Conservation (phyloP, 176 grass and related monocot genomes). For the Tillandsia leiboldiana region DNA sequence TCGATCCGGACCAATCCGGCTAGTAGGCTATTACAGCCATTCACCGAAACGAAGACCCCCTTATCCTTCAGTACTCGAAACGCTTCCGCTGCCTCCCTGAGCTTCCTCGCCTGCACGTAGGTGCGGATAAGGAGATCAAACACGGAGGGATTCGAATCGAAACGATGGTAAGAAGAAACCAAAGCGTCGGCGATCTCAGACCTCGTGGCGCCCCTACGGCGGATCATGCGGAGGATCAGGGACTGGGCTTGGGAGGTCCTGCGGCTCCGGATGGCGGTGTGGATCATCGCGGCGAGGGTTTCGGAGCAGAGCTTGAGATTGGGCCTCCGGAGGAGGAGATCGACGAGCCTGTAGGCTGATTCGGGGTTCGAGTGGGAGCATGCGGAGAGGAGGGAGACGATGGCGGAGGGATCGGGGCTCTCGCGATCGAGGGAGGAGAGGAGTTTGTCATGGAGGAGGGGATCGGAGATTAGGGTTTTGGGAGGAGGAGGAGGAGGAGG, state of each 20-base stretch:
- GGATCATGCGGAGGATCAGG: constrained; percentile 78
- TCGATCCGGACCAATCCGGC: constrained; percentile 57
- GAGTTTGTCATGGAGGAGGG: background rate
- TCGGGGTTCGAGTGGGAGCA: background rate
- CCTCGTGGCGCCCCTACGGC: constrained; percentile 50
- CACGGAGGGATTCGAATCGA: constrained; percentile 17
- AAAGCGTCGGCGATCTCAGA: constrained; percentile 42
- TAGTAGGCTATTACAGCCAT: constrained; percentile 66
- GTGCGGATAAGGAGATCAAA: constrained; percentile 96
- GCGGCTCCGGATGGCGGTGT: constrained; percentile 28
- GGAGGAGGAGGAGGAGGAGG: background rate
- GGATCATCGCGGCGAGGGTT: constrained; percentile 39
- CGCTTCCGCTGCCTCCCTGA: constrained; percentile 65
- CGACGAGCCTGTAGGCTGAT: constrained; percentile 4
- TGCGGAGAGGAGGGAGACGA: constrained; percentile 4
- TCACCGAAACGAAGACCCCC: constrained; percentile 37
- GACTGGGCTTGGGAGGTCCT: constrained; percentile 61
- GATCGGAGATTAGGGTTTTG: background rate
- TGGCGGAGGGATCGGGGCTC: background rate
- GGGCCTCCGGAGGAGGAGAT: background rate
- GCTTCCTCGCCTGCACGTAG: constrained; percentile 83
- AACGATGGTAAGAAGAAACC: constrained; percentile 22
- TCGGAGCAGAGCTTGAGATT: constrained; percentile 33
- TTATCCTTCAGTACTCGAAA: constrained; percentile 48
- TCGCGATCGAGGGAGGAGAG: constrained; percentile 1